phyloP scores from a whole-genome alignment of 179 eudicot genomes.

The Heliamphora pulchella region DNA sequence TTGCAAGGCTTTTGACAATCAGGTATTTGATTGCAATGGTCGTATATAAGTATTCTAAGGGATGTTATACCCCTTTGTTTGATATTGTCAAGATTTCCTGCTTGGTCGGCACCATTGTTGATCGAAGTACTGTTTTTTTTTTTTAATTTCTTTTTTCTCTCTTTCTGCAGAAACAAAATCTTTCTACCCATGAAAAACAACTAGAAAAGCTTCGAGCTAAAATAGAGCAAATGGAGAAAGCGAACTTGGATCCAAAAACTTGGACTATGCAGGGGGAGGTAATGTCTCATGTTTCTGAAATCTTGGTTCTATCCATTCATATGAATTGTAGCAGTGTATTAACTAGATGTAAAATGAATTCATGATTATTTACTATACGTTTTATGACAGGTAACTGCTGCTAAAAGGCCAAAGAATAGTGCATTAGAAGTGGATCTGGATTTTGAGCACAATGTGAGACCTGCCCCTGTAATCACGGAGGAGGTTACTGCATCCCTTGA shows the following conservation, averaged over 20 bases:
- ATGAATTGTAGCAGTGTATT: background rate
- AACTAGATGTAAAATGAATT: background rate
- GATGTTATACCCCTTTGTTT: background rate
- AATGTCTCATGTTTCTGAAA: constrained; percentile 10
- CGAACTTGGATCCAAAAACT: constrained; percentile 63
- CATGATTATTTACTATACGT: background rate
- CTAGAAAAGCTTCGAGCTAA: constrained; percentile 46
- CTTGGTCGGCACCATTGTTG: background rate
- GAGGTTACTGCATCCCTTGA: constrained; percentile 82
- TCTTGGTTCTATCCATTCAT: background rate
- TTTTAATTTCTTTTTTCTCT: background rate
- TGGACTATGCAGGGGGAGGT: constrained; percentile 99
- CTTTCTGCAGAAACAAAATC: constrained; percentile 37
- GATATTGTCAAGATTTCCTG: background rate
- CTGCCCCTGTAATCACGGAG: constrained; percentile 89
- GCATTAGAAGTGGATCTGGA: constrained; percentile 91
- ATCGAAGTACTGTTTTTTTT: background rate
- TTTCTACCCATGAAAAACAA: constrained; percentile 75
- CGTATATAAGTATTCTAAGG: background rate
- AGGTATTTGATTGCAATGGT: constrained; percentile 22
- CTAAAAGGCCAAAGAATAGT: constrained; percentile 91
- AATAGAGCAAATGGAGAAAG: constrained; percentile 80
- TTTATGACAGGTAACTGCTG: constrained; percentile 63
- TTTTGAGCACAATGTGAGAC: constrained; percentile 87
- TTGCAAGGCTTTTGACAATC: constrained; percentile 19